These are phyloP conservation scores for Oxyria digyna DNA, from an alignment of 148 eudicot genomes.

Conservation along the genomic window DNA sequence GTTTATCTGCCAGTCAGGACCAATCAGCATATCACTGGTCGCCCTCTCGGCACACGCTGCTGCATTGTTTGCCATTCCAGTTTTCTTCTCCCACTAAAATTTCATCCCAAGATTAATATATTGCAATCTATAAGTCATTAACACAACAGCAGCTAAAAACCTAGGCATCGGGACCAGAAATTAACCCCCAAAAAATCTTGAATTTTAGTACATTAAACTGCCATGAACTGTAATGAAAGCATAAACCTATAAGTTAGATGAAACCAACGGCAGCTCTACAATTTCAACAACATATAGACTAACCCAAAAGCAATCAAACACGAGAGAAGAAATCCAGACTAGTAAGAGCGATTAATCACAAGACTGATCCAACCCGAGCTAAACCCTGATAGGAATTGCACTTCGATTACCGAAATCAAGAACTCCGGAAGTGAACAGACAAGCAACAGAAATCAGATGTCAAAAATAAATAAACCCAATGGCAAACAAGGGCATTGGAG, in stretches of 20 bases:
- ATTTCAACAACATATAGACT: neutral
- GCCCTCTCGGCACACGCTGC: constrained; percentile 84
- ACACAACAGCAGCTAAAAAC: neutral
- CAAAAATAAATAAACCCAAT: neutral
- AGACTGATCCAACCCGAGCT: neutral
- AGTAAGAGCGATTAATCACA: neutral
- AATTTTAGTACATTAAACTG: too few species aligned
- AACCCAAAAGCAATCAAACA: neutral
- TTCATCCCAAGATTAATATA: neutral
- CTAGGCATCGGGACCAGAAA: neutral
- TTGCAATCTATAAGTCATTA: neutral
- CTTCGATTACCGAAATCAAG: neutral
- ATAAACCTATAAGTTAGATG: too few species aligned
- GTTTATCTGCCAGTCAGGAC: constrained; percentile 90
- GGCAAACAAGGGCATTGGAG: neutral
- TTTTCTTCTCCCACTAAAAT: neutral
- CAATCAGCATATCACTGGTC: constrained; percentile 70
- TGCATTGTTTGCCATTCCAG: constrained; percentile 54
- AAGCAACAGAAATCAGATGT: neutral
- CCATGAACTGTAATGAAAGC: neutral
- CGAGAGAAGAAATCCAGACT: neutral
- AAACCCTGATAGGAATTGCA: neutral
- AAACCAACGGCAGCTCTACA: neutral
- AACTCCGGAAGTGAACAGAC: neutral
- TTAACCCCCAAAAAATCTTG: neutral